Evolutionary conservation across 768 basidiomycete species (phyloP), one percentile per base, ranked within the genome.

Genomic region (Suillus occidentalis): DNA sequence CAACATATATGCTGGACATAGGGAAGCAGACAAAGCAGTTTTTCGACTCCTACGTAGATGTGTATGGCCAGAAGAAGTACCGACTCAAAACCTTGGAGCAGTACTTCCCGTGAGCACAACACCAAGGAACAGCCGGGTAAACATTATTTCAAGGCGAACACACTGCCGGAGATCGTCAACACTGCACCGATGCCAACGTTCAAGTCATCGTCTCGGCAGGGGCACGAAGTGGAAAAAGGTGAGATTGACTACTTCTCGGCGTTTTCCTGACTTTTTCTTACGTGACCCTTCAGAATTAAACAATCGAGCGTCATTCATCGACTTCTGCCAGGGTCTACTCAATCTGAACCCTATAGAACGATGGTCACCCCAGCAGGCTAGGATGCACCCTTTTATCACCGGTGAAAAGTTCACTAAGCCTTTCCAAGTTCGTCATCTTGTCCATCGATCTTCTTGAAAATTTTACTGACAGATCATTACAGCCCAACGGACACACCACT

Each of bases 61-160:
- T 85, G 62, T 87, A 85, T 68, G 90, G 88, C 65, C 88, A 91
- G 71, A 90, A 95, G 78, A 92, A 92, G 75, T 95, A 90, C 75
- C 85, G 88, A 58, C 78, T 99, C 71, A 99, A 99, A 82, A 86
- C 86, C 62, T 80, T 99, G 68, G 96, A 99, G 65, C 95, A 99
- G 76, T 99, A 98, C n/a, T 75, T 93, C 94, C 6, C 84, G 92
- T 57, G 97, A 99, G 76, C 95, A 96, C 78, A 92, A 92, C 66
- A 91, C 93, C 18, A 90, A 95, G 68, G 97, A 99, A 74, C 97
- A 99, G 74, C 96, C 96, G 0, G 96, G 95, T 70, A 99, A 99
- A 78, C 97, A 99, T 77, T 99, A 99, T 76, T 99, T 99, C 85
- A 93, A 95, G 75, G 94, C 95, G 20, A 93, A 87, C 34, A 90